A percentile compares a stretch with the other conserved stretches of the same genome.
Conservation (phyloP, 441 rosid species). For the Viola pubescens region DNA sequence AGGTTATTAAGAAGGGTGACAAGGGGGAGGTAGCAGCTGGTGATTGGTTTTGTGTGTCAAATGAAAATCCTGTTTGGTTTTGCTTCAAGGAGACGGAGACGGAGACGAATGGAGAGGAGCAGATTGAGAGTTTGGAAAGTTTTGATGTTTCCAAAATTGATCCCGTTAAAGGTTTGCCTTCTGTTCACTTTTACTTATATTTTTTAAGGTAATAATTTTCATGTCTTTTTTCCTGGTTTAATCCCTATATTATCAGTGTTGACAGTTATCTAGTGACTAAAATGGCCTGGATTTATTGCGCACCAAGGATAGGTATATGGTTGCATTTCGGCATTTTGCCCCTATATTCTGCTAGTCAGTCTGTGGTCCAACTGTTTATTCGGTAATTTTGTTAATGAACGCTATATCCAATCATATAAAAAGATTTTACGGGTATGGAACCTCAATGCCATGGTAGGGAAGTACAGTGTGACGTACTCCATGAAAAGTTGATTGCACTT, state of each 20-base stretch:
- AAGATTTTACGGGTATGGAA: too few relatives aligned
- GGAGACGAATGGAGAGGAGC: constrained; percentile 5
- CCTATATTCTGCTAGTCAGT: too few relatives aligned
- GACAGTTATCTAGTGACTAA: too few relatives aligned
- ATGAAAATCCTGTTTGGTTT: constrained; percentile 51
- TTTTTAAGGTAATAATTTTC: not conserved
- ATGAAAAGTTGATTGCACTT: too few relatives aligned
- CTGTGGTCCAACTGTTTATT: too few relatives aligned
- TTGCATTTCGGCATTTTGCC: too few relatives aligned
- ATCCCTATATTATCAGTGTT: not conserved
- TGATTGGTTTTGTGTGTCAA: constrained; percentile 50
- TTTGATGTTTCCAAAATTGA: constrained; percentile 35
- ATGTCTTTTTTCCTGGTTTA: not conserved
- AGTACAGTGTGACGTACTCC: too few relatives aligned
- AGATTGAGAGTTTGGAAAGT: constrained; percentile 16
- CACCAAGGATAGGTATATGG: too few relatives aligned
- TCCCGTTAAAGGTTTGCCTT: constrained; percentile 49
- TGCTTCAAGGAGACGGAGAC: constrained; percentile 24
- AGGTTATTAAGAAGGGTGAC: constrained; percentile 40
- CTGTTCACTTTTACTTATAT: not conserved
- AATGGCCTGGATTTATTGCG: too few relatives aligned
- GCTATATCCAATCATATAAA: too few relatives aligned
- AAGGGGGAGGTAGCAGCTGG: constrained; percentile 41
- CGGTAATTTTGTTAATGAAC: too few relatives aligned
- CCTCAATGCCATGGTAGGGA: too few relatives aligned